Evolutionary conservation across 2,329 filamentous ascomycete species (phyloP), one percentile per base, ranked within the genome.

Genomic region (Colletotrichum caudatum): DNA sequence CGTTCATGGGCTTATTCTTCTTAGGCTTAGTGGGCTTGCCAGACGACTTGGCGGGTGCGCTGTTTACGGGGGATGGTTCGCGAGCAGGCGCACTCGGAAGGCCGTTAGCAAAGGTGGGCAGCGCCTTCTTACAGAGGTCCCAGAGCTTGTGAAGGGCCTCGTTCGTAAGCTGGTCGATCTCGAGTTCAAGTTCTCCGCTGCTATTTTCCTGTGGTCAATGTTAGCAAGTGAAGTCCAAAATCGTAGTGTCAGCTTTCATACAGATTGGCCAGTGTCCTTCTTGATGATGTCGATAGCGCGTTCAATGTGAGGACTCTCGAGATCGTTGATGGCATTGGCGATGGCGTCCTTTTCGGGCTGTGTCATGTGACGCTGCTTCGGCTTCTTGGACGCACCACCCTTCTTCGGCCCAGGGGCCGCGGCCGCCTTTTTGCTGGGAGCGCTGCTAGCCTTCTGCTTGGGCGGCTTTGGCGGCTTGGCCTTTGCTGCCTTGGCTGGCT

Each of bases 291-390:
- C 90, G 41, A 98, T 93, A 0, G 95, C 94, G 75, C 90, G 90
- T 61, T 91, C 88, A 78, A 97, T 92, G 75, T 94, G 91, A n/a
- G 87, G 85, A 61, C 92, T 92, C 23, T 94, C 91, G 69, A 98
- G 89, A 73, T 91, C 91, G 76, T 92, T 93, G 74, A 97, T 96
- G 18, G 93, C 93, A 70, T 92, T 91, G 1, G 94, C 95, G 69
- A 99, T 97, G 75, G 95, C 90, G 69, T 96, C 94, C 85, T 98
- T 98, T 82, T 99, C 94, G 4, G 92, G 87, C 71, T 90, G 91
- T 56, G 94, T 90, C 77, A 93, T 89, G 65, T 88, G 87, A n/a
- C 87, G 84, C 76, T 89, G 91, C 72, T 85, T 87, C 16, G 66
- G 29, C 78, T 81, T 84, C 77, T 83, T 84, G 7, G 78, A 66